Evolutionary conservation across 2,329 filamentous ascomycete species (phyloP).

Genomic region (Penicillium sp.): DNA sequence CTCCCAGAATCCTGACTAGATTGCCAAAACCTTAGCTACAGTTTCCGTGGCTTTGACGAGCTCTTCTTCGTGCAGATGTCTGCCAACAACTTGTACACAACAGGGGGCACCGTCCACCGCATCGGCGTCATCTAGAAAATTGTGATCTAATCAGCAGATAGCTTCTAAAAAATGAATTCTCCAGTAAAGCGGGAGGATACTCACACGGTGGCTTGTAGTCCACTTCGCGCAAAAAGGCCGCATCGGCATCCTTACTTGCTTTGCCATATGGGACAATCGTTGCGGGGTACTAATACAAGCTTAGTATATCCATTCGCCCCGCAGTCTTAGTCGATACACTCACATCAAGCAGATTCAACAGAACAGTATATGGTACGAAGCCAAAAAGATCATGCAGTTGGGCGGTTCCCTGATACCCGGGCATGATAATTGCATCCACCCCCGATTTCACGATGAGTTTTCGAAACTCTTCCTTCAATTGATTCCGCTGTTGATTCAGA

Average conservation of each 20-base stretch:
- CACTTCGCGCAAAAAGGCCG: conserved; percentile 15
- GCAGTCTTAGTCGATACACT: no score
- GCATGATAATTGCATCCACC: conserved; percentile 56
- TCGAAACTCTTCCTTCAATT: conserved; percentile 45
- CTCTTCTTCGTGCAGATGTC: conserved; percentile 23
- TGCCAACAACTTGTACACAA: conserved; percentile 50
- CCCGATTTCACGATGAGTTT: conserved; percentile 43
- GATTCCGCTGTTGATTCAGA: conserved; percentile 44
- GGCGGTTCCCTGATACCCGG: conserved; percentile 55
- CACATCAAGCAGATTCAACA: conserved; percentile 57
- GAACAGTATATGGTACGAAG: conserved; percentile 39
- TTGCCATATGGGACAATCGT: conserved; percentile 51
- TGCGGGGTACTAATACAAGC: conserved; percentile 48
- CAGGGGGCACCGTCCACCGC: conserved; percentile 47
- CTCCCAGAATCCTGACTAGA: no score
- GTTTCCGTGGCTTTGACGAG: conserved; percentile 16
- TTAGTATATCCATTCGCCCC: no score
- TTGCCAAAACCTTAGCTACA: conserved; percentile 2
- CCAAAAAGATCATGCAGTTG: conserved; percentile 55
- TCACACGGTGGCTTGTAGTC: conserved; percentile 24
- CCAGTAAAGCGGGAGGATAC: no score
- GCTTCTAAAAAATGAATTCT: no score
- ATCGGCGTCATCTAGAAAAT: conserved; percentile 25
- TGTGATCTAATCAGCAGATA: not conserved
- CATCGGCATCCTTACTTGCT: conserved; percentile 47